Evolutionary conservation across 495 filamentous ascomycete species (phyloP).

Genomic region (Penicillium simplicissimum): DNA sequence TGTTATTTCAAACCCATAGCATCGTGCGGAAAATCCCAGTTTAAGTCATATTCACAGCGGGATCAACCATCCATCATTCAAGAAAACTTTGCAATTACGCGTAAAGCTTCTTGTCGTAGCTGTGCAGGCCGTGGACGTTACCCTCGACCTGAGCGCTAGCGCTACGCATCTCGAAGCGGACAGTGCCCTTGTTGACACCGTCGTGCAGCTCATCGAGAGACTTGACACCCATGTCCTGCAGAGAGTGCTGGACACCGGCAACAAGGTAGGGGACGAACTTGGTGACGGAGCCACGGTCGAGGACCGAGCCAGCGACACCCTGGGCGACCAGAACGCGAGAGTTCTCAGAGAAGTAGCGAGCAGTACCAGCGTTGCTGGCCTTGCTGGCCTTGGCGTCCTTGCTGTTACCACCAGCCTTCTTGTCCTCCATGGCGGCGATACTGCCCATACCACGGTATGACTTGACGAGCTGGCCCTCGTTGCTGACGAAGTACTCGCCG

Average conservation of each 20-base stretch:
- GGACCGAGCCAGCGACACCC: constrained; percentile 81
- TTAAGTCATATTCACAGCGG: constrained; percentile 30
- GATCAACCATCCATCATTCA: constrained; percentile 19
- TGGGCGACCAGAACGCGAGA: constrained; percentile 93
- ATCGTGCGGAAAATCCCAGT: constrained; percentile 30
- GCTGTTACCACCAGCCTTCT: constrained; percentile 70
- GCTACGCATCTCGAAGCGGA: constrained; percentile 91
- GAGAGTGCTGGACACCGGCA: constrained; percentile 91
- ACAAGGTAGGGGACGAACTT: constrained; percentile 96
- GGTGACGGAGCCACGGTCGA: constrained; percentile 76
- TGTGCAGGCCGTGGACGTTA: constrained; percentile 92
- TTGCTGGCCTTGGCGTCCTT: constrained; percentile 84
- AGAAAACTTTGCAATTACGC: constrained; percentile 54
- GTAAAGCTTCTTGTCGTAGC: constrained; percentile 99
- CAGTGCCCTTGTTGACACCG: constrained; percentile 70
- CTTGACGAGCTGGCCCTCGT: constrained; percentile 96
- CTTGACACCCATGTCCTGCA: constrained; percentile 90
- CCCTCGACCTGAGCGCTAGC: constrained; percentile 94
- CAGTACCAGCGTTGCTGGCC: constrained; percentile 92
- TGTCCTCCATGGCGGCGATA: constrained; percentile 99
- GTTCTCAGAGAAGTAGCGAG: constrained; percentile 97
- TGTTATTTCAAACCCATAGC: constrained; percentile 34
- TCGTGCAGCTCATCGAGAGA: constrained; percentile 76
- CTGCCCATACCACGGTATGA: constrained; percentile 98
- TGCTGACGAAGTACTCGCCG: constrained; percentile 92